A percentile compares a stretch with the other conserved stretches of the same genome.
Evolutionary conservation across 202 grass and related monocot genomes (phyloP).

Genomic region (Bolboschoenoplectus hybrid): DNA sequence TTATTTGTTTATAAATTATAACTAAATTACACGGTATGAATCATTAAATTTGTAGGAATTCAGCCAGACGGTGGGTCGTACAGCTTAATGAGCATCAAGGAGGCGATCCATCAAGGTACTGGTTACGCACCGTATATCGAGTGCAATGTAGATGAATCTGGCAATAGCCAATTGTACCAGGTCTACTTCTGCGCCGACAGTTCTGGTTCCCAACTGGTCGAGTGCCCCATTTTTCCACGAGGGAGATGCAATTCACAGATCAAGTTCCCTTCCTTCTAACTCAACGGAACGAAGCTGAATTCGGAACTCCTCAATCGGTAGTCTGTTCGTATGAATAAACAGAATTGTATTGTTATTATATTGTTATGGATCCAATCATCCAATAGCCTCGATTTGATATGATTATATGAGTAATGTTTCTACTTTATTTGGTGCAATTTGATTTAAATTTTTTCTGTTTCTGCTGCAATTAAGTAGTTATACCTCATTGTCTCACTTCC

Average conservation of each 20-base stretch:
- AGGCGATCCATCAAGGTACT: constrained; percentile 44
- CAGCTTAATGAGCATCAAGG: constrained; percentile 46
- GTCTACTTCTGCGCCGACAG: constrained; percentile 76
- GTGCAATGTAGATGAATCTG: constrained; percentile 77
- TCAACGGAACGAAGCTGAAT: neutral
- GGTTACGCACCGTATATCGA: constrained; percentile 65
- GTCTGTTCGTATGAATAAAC: neutral
- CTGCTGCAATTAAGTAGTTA: neutral
- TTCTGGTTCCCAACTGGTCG: constrained; percentile 43
- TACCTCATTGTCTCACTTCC: neutral
- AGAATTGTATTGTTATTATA: neutral
- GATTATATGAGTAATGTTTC: neutral
- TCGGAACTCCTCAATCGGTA: neutral
- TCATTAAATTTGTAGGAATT: constrained; percentile 40
- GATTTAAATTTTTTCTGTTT: neutral
- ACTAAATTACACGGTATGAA: neutral
- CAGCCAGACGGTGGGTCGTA: constrained; percentile 66
- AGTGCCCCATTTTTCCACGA: constrained; percentile 65
- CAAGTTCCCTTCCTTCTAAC: constrained; percentile 76
- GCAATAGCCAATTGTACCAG: constrained; percentile 82
- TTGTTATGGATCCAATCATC: neutral
- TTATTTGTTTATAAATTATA: neutral
- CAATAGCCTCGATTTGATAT: neutral
- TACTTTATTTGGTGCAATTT: neutral
- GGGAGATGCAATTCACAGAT: constrained; percentile 54